phyloP scores from a whole-genome alignment of 495 filamentous ascomycete genomes.

The Penicillium mononematosum region DNA sequence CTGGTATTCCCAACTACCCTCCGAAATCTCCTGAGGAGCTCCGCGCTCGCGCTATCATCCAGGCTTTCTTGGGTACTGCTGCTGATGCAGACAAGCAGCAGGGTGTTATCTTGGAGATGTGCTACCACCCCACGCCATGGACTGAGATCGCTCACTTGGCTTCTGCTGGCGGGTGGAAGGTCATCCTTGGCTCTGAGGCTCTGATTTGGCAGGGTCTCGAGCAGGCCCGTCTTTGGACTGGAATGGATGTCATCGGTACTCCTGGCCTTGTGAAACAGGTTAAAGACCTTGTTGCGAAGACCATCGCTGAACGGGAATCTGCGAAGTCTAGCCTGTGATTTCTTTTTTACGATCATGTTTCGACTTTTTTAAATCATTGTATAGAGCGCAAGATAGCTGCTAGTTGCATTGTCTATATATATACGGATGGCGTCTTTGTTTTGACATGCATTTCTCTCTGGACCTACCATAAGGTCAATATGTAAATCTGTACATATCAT shows the following conservation, averaged over 20 bases:
- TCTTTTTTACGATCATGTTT: conserved; percentile 6
- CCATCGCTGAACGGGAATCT: conserved; percentile 32
- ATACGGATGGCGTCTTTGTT: conserved; percentile 19
- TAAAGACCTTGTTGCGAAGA: conserved; percentile 49
- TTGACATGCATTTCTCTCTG: conserved; percentile 15
- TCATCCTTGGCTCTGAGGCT: conserved; percentile 68
- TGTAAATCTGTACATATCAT: background rate
- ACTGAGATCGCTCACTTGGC: conserved; percentile 61
- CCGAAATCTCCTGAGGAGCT: conserved; percentile 61
- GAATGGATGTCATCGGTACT: conserved; percentile 50
- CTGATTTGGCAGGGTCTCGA: conserved; percentile 76
- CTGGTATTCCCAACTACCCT: conserved; percentile 67
- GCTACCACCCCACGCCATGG: conserved; percentile 69
- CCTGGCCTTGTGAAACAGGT: conserved; percentile 51
- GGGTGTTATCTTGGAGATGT: conserved; percentile 76
- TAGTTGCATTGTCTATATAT: conserved; percentile 28
- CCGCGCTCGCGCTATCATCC: conserved; percentile 52
- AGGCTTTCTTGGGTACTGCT: conserved; percentile 49
- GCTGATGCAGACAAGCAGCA: conserved; percentile 38
- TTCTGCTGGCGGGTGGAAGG: conserved; percentile 60
- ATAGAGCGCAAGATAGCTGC: conserved; percentile 33
- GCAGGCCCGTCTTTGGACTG: conserved; percentile 66
- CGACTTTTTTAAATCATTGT: conserved; percentile 27
- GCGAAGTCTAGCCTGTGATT: conserved; percentile 35
- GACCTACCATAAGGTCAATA: conserved; percentile 4